These are phyloP conservation scores for Plectosphaerella sp. DNA, from an alignment of 2,329 filamentous ascomycete genomes.

Conservation along the genomic window DNA sequence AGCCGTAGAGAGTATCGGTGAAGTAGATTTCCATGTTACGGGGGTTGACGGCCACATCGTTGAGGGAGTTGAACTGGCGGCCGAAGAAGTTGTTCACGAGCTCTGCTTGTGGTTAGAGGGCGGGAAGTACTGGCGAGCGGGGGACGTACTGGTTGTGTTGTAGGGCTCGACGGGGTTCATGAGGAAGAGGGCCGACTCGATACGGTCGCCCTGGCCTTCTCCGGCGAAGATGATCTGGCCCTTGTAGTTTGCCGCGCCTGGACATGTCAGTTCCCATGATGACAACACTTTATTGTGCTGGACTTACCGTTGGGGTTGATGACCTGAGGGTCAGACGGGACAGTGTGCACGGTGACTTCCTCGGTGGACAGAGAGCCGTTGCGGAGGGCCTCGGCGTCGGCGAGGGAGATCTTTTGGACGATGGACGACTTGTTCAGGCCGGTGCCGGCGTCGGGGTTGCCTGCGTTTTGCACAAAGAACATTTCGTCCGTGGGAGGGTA, in stretches of 20 bases:
- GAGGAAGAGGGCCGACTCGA: slow-evolving; percentile 31
- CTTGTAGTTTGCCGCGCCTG: slow-evolving; percentile 43
- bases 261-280: not conserved
- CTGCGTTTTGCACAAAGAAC: slow-evolving; percentile 51
- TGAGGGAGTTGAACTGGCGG: slow-evolving; percentile 55
- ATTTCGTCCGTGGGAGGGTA: slow-evolving; percentile 43
- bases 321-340: slow-evolving; percentile 36
- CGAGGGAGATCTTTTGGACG: slow-evolving; percentile 44
- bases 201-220: slow-evolving; percentile 43
- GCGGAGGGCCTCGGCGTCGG: slow-evolving; percentile 34
- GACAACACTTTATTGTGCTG: not conserved
- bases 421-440: slow-evolving; percentile 45
- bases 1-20: slow-evolving; percentile 58
- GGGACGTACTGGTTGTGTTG: slow-evolving; percentile 39
- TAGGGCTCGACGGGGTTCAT: slow-evolving; percentile 42
- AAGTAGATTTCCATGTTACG: slow-evolving; percentile 58
- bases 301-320: slow-evolving; percentile 38
- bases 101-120: slow-evolving; percentile 18
- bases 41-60: slow-evolving; percentile 51
- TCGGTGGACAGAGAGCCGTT: slow-evolving; percentile 29
- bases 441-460: slow-evolving; percentile 39
- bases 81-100: slow-evolving; percentile 58
- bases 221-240: slow-evolving; percentile 44
- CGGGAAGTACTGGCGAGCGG: not conserved
- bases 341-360: slow-evolving; percentile 34